Percentiles rank a stretch among this genome's conserved stretches.
These are phyloP conservation scores for Apiotrichum brassicae DNA, from an alignment of 1,284 basidiomycete genomes.

Conservation along the genomic window DNA sequence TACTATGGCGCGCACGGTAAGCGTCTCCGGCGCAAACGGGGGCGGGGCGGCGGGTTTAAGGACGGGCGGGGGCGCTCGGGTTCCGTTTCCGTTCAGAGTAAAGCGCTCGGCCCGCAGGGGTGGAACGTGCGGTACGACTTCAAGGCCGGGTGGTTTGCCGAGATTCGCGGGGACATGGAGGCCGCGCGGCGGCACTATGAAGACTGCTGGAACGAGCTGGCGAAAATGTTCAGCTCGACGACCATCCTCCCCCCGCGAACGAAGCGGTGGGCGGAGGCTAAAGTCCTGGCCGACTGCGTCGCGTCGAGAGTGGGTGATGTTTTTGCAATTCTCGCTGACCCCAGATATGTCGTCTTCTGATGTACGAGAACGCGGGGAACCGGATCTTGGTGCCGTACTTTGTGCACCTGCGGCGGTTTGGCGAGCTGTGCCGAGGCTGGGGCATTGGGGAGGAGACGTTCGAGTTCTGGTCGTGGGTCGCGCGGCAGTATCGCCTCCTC, in stretches of 20 bases:
- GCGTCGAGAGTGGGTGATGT: slow-evolving; percentile 62
- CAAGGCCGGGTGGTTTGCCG: slow-evolving; percentile 93
- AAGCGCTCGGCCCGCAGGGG: slow-evolving; percentile 71
- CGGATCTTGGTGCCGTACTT: slow-evolving; percentile 73
- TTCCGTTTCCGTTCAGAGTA: slow-evolving; percentile 32
- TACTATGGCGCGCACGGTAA: slow-evolving; percentile 90
- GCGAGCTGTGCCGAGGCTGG: slow-evolving; percentile 85
- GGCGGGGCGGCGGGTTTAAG: slow-evolving; percentile 49
- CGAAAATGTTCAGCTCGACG: slow-evolving; percentile 80
- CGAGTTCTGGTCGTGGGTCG: slow-evolving; percentile 96
- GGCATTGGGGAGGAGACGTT: slow-evolving; percentile 95
- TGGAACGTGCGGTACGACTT: slow-evolving; percentile 97
- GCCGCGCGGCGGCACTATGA: slow-evolving; percentile 88
- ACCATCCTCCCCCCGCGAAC: slow-evolving; percentile 81
- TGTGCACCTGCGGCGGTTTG: slow-evolving; percentile 74
- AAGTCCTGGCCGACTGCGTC: slow-evolving; percentile 87
- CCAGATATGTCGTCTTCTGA: slow-evolving; percentile 76
- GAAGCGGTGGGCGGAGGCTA: slow-evolving; percentile 97
- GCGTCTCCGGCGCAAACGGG: slow-evolving; percentile 80
- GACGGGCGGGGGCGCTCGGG: background rate
- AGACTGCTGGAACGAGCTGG: slow-evolving; percentile 73
- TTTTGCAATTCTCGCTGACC: slow-evolving; percentile 1
- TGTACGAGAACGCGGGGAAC: slow-evolving; percentile 77
- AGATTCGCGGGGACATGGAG: slow-evolving; percentile 84
- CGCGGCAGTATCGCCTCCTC: slow-evolving; percentile 84